Conservation (phyloP, 2,329 filamentous ascomycete genomes). For the Colletotrichum spaethianum region DNA sequence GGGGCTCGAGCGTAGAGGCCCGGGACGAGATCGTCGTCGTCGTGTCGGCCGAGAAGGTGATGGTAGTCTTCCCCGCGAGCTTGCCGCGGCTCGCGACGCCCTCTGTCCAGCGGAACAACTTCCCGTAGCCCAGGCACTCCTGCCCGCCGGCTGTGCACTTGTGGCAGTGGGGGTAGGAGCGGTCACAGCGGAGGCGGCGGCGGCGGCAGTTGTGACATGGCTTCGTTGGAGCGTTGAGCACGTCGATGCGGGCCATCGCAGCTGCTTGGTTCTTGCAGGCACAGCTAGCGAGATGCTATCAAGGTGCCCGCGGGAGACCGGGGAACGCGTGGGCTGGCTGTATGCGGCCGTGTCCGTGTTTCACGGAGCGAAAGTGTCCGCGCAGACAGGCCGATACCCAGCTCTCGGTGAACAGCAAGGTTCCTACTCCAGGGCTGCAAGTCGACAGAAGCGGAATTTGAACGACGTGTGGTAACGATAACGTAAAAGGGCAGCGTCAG, state of each 20-base stretch:
- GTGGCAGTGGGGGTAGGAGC: conserved; percentile 64
- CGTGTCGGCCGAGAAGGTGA: conserved; percentile 44
- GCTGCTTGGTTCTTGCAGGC: neutral
- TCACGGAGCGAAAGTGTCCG: neutral
- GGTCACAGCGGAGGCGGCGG: conserved; percentile 67
- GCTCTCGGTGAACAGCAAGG: neutral
- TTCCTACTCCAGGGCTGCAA: neutral
- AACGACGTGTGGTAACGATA: conserved; percentile 24
- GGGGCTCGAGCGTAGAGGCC: neutral
- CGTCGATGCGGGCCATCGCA: conserved; percentile 35
- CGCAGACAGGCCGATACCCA: neutral
- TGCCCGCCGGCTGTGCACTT: conserved; percentile 64
- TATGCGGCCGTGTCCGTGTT: neutral
- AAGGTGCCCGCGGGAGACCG: conserved; percentile 13
- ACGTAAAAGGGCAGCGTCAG: conserved; percentile 22
- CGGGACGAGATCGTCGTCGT: neutral
- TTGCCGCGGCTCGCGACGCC: conserved; percentile 60
- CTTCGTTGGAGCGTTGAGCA: conserved; percentile 41
- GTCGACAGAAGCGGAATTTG: neutral
- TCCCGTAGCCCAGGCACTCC: conserved; percentile 68
- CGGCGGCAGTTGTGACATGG: conserved; percentile 69
- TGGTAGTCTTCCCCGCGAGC: conserved; percentile 57
- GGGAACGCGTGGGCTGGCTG: neutral
- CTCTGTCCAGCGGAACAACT: conserved; percentile 67
- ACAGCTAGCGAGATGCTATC: neutral